Evolutionary conservation across 2,329 filamentous ascomycete genomes (phyloP), one percentile per base, ranked within the genome.

Genomic region (Calonectria pseudoreteaudii): DNA sequence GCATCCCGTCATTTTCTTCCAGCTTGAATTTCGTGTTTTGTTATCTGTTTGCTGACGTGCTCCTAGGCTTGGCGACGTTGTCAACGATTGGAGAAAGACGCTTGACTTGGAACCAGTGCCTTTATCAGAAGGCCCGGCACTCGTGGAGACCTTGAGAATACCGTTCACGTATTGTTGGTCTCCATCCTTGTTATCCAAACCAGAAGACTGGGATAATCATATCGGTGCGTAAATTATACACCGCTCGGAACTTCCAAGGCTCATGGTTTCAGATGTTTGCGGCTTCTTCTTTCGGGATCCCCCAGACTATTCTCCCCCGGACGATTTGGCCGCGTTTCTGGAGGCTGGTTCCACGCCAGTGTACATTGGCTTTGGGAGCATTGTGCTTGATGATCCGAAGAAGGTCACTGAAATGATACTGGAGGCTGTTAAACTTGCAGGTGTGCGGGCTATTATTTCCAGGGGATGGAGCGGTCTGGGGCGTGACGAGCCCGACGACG

Each of bases 111-210:
- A 77, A 0, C 47, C 60, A 11, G 53, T 76, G 8, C 68, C 73
- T 8, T 36, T 73, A 7, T 90, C 94, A 53, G 94, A 92, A 86
- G 94, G 92, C 1, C 93, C 94, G 4, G 91, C 91, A 20, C 90
- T 95, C 83, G 84, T 94, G 1, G 90, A 91, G 62, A 90, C 92
- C 11, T 83, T 96, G 28, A 88, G 88, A 52, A 88, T 96, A 9
- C 94, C 94, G 0, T 93, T 93, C 73, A 95, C 94, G 0, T 96
- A 96, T 78, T 94, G 94, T 81, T 96, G 94, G 94, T 94, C 92
- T 0, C 91, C 92, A 0, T 87, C 91, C 6, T 82, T 94, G 14
- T 90, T 94, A 1, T 89, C 91, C 0, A 94, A 94, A 76, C 92
- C 93, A 0, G 85, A 85, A 2, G 92, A 94, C 78, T 94, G 92